Evolutionary conservation across 2,329 filamentous ascomycete species (phyloP).

Genomic region (Pseudogymnoascus sp.): DNA sequence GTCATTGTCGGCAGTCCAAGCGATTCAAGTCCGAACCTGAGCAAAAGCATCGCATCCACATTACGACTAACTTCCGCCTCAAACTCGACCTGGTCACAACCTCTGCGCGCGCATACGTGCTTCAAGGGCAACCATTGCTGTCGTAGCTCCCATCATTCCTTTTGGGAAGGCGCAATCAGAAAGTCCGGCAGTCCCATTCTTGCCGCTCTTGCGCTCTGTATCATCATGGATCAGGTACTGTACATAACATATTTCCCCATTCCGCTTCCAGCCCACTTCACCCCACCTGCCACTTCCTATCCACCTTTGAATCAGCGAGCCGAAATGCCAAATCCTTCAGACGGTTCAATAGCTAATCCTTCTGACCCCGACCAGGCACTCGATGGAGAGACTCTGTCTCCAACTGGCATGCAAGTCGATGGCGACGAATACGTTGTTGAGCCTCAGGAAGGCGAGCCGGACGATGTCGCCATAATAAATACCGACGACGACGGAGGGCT

Average conservation of each 20-base stretch:
- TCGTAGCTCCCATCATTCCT: slow-evolving; percentile 8
- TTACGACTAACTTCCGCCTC: slow-evolving; percentile 3
- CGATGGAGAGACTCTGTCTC: slow-evolving; percentile 24
- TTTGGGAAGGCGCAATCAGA: slow-evolving; percentile 8
- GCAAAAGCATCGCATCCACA: slow-evolving; percentile 9
- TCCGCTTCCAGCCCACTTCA: not conserved
- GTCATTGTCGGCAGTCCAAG: slow-evolving; percentile 9
- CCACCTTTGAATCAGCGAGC: not conserved
- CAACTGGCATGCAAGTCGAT: slow-evolving; percentile 29
- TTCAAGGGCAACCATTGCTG: slow-evolving; percentile 7
- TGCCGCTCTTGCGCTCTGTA: not conserved
- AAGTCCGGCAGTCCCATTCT: slow-evolving; percentile 6
- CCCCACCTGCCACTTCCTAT: not conserved
- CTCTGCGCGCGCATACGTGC: slow-evolving; percentile 7
- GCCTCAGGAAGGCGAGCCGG: slow-evolving; percentile 29
- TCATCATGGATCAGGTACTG: slow-evolving; percentile 8
- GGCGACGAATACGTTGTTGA: slow-evolving; percentile 26
- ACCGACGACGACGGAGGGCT: slow-evolving; percentile 28
- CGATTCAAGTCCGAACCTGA: slow-evolving; percentile 4
- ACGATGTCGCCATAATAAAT: slow-evolving; percentile 35
- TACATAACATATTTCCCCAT: not conserved
- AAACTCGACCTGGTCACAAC: slow-evolving; percentile 5
- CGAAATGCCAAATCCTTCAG: not conserved
- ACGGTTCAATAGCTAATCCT: not conserved
- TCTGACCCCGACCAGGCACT: slow-evolving; percentile 19